Evolutionary conservation across 352 stramenopile species (phyloP).

Genomic region (Phytophthora sojae): DNA sequence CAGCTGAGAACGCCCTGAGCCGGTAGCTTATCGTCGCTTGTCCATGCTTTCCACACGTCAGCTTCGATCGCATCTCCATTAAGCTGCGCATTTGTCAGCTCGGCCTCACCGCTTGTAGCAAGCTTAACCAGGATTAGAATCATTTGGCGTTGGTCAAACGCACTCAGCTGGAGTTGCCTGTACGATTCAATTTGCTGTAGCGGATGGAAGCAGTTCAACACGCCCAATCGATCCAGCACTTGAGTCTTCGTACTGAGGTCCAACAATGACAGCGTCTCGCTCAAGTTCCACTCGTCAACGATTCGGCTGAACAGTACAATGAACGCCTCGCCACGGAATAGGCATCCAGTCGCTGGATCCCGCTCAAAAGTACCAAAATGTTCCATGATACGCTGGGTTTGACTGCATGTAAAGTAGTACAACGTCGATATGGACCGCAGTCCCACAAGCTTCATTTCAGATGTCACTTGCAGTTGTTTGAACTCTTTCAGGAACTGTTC

Average conservation of each 20-base stretch:
- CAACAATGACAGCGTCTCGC: slow-evolving; percentile 68
- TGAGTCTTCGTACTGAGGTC: slow-evolving; percentile 73
- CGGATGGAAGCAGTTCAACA: slow-evolving; percentile 71
- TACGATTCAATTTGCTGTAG: slow-evolving; percentile 66
- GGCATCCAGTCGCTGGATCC: slow-evolving; percentile 51
- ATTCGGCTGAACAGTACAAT: slow-evolving; percentile 74
- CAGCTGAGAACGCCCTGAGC: slow-evolving; percentile 52
- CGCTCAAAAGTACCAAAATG: slow-evolving; percentile 81
- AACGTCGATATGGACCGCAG: slow-evolving; percentile 72
- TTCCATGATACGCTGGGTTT: slow-evolving; percentile 80
- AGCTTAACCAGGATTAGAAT: slow-evolving; percentile 64
- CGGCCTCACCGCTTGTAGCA: slow-evolving; percentile 47
- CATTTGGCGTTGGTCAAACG: slow-evolving; percentile 69
- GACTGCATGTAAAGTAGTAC: slow-evolving; percentile 79
- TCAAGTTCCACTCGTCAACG: slow-evolving; percentile 76
- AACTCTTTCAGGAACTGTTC: slow-evolving; percentile 85
- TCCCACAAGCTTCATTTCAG: slow-evolving; percentile 75
- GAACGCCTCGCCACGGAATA: slow-evolving; percentile 76
- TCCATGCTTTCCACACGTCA: slow-evolving; percentile 71
- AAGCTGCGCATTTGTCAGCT: slow-evolving; percentile 56
- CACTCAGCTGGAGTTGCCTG: slow-evolving; percentile 49
- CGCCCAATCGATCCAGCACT: slow-evolving; percentile 67
- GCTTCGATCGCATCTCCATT: slow-evolving; percentile 50
- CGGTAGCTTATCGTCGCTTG: slow-evolving; percentile 62
- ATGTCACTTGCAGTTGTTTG: slow-evolving; percentile 66